Percentiles rank a stretch among this genome's conserved stretches.
Evolutionary conservation across 345 rosid genomes (phyloP).

Genomic region (Dipteronia sinensis): DNA sequence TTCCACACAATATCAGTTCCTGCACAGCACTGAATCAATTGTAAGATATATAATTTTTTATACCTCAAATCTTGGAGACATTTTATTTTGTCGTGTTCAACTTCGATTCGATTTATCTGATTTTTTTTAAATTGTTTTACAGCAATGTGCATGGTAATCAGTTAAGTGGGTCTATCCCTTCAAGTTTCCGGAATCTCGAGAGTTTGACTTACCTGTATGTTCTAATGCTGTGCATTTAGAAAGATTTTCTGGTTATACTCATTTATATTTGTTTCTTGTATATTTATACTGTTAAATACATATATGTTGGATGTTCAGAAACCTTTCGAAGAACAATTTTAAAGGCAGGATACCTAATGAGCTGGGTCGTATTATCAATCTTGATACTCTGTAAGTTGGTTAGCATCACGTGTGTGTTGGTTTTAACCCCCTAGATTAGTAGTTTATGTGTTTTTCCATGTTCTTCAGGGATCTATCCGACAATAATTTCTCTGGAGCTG

Average conservation of each 20-base stretch:
- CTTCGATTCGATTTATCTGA: background rate
- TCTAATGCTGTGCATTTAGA: background rate
- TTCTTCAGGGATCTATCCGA: constrained; percentile 77
- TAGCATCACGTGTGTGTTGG: background rate
- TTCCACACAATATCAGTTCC: constrained; percentile 76
- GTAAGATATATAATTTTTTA: constrained; percentile 39
- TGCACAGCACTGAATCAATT: constrained; percentile 91
- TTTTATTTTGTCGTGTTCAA: background rate
- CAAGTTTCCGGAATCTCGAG: constrained; percentile 66
- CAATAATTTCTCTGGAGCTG: constrained; percentile 70
- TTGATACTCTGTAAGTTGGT: constrained; percentile 75
- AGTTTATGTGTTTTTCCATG: background rate
- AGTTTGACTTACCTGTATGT: constrained; percentile 94
- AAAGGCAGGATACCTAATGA: constrained; percentile 72
- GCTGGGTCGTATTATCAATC: constrained; percentile 81
- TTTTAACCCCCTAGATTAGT: no score
- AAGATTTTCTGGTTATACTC: background rate
- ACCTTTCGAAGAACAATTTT: constrained; percentile 75
- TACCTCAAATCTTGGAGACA: background rate
- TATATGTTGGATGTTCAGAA: constrained; percentile 43
- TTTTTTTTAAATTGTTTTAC: background rate
- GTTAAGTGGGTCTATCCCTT: constrained; percentile 75
- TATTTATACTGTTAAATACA: background rate
- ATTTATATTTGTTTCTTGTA: background rate
- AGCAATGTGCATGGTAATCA: constrained; percentile 91